Conservation (phyloP, 2,329 filamentous ascomycete genomes). For the Phialophora expanda region DNA sequence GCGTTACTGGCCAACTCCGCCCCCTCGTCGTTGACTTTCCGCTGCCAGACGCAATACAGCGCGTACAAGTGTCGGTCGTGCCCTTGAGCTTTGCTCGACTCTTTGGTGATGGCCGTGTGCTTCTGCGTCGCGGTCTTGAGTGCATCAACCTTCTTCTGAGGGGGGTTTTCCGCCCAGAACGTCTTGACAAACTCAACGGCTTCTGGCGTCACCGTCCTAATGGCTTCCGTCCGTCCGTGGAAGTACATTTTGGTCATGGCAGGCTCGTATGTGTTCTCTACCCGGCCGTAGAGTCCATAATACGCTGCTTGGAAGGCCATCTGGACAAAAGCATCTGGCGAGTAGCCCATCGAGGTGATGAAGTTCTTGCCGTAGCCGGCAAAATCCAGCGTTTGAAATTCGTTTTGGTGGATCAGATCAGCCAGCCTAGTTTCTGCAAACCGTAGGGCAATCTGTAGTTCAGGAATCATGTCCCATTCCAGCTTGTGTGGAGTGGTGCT, state of each 20-base stretch:
- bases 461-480: slow-evolving; percentile 96
- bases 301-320: slow-evolving; percentile 99
- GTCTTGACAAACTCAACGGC: slow-evolving; percentile 82
- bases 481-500: slow-evolving; percentile 93
- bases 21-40: slow-evolving; percentile 75
- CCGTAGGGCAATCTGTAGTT: slow-evolving; percentile 85
- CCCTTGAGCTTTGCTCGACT: slow-evolving; percentile 87
- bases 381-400: slow-evolving; percentile 92
- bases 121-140: slow-evolving; percentile 81
- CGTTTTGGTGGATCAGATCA: slow-evolving; percentile 94
- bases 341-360: slow-evolving; percentile 96
- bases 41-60: slow-evolving; percentile 92
- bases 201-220: slow-evolving; percentile 80
- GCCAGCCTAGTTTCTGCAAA: slow-evolving; percentile 95
- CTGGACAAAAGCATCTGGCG: slow-evolving; percentile 94
- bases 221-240: slow-evolving; percentile 92
- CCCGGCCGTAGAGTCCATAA: slow-evolving; percentile 90
- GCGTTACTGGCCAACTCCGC: slow-evolving; percentile 59
- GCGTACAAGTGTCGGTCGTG: slow-evolving; percentile 94
- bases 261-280: slow-evolving; percentile 96
- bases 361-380: slow-evolving; percentile 92
- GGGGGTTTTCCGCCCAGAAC: slow-evolving; percentile 91
- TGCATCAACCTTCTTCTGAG: slow-evolving; percentile 81
- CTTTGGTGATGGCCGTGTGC: slow-evolving; percentile 78
- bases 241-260: slow-evolving; percentile 97